These are phyloP conservation scores for Nidularia pulvinata DNA, from an alignment of 768 basidiomycete genomes.

Conservation along the genomic window DNA sequence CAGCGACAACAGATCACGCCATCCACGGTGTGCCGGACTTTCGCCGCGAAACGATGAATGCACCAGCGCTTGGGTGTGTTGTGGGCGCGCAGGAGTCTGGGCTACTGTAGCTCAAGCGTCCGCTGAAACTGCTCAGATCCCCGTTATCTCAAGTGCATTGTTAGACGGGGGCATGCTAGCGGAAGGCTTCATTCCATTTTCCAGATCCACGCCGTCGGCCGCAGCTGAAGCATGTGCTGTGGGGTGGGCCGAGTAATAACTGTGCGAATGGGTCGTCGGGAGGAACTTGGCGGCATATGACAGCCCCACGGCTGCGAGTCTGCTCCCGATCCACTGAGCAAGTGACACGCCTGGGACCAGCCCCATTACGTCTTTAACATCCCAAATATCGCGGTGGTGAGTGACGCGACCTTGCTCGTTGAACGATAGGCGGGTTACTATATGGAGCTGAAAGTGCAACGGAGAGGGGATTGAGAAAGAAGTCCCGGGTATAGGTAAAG, in stretches of 20 bases:
- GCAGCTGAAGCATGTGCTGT: neutral
- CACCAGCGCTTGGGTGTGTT: neutral
- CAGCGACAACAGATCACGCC: conserved; percentile 9
- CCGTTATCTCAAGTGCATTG: conserved; percentile 5
- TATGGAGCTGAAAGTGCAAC: conserved; percentile 70
- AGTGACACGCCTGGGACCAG: conserved; percentile 69
- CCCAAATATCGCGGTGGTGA: conserved; percentile 82
- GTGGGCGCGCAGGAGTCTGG: no score
- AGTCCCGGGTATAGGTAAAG: conserved; percentile 58
- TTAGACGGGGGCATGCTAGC: neutral
- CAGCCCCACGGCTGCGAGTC: conserved; percentile 59
- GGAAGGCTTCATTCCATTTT: conserved; percentile 5
- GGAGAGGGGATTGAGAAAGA: conserved; percentile 62
- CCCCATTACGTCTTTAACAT: conserved; percentile 74
- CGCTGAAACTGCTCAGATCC: conserved; percentile 1
- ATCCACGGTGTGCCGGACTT: conserved; percentile 6
- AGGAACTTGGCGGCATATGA: conserved; percentile 38
- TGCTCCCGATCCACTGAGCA: conserved; percentile 67
- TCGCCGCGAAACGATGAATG: conserved; percentile 5
- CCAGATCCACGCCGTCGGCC: conserved; percentile 1
- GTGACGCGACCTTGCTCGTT: conserved; percentile 84
- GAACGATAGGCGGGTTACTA: conserved; percentile 73
- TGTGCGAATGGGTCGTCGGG: conserved; percentile 12
- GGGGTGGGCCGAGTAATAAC: conserved; percentile 6
- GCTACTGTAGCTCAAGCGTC: neutral